phyloP scores from a whole-genome alignment of 257 asterid genomes.

The Solanum etuberosum region DNA sequence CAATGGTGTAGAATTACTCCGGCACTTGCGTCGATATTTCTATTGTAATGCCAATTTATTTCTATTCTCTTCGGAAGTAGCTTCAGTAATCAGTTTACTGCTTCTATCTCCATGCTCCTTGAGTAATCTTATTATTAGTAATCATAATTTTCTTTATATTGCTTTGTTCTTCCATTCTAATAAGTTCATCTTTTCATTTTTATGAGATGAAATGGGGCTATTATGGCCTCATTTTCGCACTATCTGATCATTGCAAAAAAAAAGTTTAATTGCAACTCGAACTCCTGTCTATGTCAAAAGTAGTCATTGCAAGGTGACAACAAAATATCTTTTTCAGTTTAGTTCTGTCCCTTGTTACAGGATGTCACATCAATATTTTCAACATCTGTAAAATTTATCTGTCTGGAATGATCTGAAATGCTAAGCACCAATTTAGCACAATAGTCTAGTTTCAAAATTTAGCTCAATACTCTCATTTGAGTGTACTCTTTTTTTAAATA shows the following conservation, averaged over 20 bases:
- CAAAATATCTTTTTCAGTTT: neutral
- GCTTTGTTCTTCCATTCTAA: neutral
- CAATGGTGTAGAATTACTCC: conserved; percentile 22
- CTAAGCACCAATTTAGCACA: neutral
- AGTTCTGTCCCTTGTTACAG: neutral
- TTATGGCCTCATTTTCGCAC: neutral
- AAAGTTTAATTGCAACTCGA: neutral
- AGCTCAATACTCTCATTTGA: neutral
- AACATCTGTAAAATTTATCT: neutral
- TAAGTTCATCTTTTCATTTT: neutral
- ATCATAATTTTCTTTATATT: neutral
- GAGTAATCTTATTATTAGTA: neutral
- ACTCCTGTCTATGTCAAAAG: neutral
- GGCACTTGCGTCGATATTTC: conserved; percentile 8
- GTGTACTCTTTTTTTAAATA: neutral
- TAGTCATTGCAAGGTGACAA: neutral
- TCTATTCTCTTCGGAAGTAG: neutral
- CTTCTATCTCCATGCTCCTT: neutral
- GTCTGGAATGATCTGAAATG: neutral
- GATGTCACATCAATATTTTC: neutral
- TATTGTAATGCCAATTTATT: conserved; percentile 1
- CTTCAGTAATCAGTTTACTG: neutral
- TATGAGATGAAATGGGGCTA: neutral
- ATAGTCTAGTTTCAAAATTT: neutral
- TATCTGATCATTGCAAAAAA: neutral